Percentiles rank a stretch among this genome's conserved stretches.
These are phyloP conservation scores for Apiotrichum porosum DNA, from an alignment of 1,284 basidiomycete genomes.

Conservation along the genomic window DNA sequence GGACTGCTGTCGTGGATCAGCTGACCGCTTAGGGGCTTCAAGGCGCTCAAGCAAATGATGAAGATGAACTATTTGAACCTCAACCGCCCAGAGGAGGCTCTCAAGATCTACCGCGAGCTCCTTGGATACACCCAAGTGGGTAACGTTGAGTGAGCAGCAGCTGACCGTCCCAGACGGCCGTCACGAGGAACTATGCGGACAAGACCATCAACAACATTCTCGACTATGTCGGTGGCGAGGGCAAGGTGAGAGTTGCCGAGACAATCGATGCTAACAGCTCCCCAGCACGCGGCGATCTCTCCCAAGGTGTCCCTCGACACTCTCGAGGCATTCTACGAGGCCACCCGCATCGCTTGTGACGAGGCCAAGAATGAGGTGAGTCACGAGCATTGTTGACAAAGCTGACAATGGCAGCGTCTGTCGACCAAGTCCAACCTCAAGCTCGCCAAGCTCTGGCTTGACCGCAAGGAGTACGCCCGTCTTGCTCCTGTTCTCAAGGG, in stretches of 20 bases:
- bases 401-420: conserved; percentile 61
- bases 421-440: conserved; percentile 96
- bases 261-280: neutral
- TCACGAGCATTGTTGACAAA: neutral
- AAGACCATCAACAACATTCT: conserved; percentile 98
- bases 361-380: conserved; percentile 92
- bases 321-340: conserved; percentile 91
- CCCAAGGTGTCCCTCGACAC: conserved; percentile 73
- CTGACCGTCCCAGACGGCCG: conserved; percentile 25
- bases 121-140: conserved; percentile 77
- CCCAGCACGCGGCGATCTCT: conserved; percentile 39
- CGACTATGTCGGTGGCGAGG: conserved; percentile 88
- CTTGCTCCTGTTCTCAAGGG: conserved; percentile 64
- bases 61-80: conserved; percentile 84
- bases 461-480: conserved; percentile 83
- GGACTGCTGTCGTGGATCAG: too few relatives aligned
- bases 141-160: neutral
- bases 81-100: conserved; percentile 72
- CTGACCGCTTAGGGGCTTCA: conserved; percentile 77
- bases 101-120: conserved; percentile 77
- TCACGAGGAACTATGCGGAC: conserved; percentile 63
- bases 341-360: conserved; percentile 79
- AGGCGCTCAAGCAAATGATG: conserved; percentile 94
- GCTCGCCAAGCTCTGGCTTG: conserved; percentile 94
- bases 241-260: conserved; percentile 59